Evolutionary conservation across 345 rosid species (phyloP), one percentile per base, ranked within the genome.

Genomic region (Melastoma malabathricum): DNA sequence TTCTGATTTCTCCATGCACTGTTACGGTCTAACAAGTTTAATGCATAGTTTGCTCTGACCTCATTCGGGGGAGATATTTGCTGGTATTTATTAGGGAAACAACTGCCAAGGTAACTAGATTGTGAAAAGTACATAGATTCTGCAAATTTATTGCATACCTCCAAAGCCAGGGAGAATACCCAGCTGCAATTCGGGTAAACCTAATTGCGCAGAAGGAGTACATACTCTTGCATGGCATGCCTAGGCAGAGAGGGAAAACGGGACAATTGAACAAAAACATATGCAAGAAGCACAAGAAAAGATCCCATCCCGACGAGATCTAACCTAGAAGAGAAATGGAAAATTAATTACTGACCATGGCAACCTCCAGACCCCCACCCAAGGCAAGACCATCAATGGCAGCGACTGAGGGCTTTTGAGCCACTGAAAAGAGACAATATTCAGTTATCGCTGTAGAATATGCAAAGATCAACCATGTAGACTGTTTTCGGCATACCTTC

Each of bases 161-260:
- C 99, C 99, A 76, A 92, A 88, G 23, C 99, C 99, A 66, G 99
- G 99, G 55, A 92, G 72, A 52, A 92, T 6, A 54, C 99, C 99
- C 10, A 92, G 97, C 53, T 83, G 97, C 65, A 92, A 88, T 70
- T 92, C 98, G 3, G 98, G 98, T 51, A 92, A 74, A 64, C 94
- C 95, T 47, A 92, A 68, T 59, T 85, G 94, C 48, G 97, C 84
- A 57, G 63, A 66, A 54, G 96, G 79, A 18, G 97, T 72, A 41
- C 93, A 83, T 64, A 92, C 75, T 38, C 99, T 76, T 6, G 99
- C 97, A 69, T 88, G 94, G 65, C 99, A 88, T 47, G 80, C 86
- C 98, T 87, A 70, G 3, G 1, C 38, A 31, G 38, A 46, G 52
- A 15, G 46, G 18, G 19, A 13, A 16, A 53, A 38, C 45, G 0